Evolutionary conservation across 139 green algal genomes (phyloP).

Genomic region (Coccomyxa sp.): DNA sequence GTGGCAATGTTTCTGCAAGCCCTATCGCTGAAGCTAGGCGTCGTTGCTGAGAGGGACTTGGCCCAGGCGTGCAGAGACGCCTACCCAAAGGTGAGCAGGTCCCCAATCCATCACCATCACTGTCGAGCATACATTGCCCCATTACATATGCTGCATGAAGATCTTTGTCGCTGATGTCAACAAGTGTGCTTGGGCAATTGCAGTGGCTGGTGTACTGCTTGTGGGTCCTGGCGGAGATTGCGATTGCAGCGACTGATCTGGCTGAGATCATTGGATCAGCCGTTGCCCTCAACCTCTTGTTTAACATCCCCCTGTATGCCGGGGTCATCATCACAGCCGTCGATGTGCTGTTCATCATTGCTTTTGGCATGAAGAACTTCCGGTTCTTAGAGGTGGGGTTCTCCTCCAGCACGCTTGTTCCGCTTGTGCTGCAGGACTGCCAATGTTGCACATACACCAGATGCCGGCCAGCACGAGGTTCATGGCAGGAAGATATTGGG

Average conservation of each 20-base stretch:
- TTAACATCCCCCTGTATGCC: constrained; percentile 38
- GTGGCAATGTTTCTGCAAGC: constrained; percentile 54
- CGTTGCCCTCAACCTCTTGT: constrained; percentile 42
- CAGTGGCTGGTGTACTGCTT: constrained; percentile 30
- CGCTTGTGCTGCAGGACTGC: no score
- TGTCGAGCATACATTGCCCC: neutral
- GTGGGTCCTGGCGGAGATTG: constrained; percentile 55
- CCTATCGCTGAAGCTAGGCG: constrained; percentile 48
- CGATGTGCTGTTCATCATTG: constrained; percentile 26
- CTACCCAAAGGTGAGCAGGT: constrained; percentile 22
- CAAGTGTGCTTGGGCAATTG: neutral
- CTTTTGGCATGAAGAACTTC: constrained; percentile 30
- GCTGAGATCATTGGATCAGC: constrained; percentile 49
- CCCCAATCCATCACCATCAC: neutral
- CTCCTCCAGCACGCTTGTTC: constrained; percentile 14
- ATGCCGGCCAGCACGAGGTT: no score
- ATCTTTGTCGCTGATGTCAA: neutral
- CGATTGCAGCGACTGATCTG: constrained; percentile 61
- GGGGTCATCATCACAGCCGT: constrained; percentile 42
- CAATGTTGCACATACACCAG: no score
- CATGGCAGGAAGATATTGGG: no score
- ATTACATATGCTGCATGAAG: no score
- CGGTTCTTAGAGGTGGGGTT: constrained; percentile 33
- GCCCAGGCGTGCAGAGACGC: constrained; percentile 54
- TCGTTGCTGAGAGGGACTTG: constrained; percentile 45